Evolutionary conservation across 2,329 filamentous ascomycete species (phyloP).

Genomic region (Aspergillus transmontanensis): DNA sequence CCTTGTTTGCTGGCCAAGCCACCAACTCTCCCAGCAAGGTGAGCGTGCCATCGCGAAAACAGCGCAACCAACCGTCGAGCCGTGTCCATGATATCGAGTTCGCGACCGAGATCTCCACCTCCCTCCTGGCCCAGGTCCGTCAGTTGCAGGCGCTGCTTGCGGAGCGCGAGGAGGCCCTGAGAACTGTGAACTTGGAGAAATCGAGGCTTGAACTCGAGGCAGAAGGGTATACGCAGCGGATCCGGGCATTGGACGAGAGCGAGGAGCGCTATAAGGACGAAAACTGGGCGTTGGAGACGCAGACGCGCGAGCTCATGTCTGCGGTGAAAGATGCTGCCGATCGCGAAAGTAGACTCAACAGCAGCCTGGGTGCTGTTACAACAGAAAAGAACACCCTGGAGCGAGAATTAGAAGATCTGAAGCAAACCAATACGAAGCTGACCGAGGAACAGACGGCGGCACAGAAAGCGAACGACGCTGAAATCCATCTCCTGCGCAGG

Average conservation of each 20-base stretch:
- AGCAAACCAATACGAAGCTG: slow-evolving; percentile 75
- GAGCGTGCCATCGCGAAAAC: slow-evolving; percentile 80
- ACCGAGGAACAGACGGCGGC: slow-evolving; percentile 75
- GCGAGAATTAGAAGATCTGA: slow-evolving; percentile 88
- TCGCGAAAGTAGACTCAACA: slow-evolving; percentile 78
- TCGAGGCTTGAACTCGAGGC: slow-evolving; percentile 80
- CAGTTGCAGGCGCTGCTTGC: slow-evolving; percentile 82
- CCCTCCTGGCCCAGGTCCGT: slow-evolving; percentile 88
- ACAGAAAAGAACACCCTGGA: slow-evolving; percentile 77
- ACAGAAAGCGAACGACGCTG: slow-evolving; percentile 84
- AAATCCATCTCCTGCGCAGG: slow-evolving; percentile 80
- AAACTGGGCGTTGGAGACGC: slow-evolving; percentile 96
- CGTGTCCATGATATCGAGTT: slow-evolving; percentile 96
- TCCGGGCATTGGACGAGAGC: slow-evolving; percentile 85
- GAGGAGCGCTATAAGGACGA: slow-evolving; percentile 97
- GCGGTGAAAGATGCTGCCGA: slow-evolving; percentile 75
- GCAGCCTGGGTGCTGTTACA: slow-evolving; percentile 68
- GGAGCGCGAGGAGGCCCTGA: slow-evolving; percentile 85
- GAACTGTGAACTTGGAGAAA: slow-evolving; percentile 72
- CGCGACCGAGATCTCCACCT: slow-evolving; percentile 96
- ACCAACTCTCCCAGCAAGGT: slow-evolving; percentile 87
- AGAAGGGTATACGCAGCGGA: slow-evolving; percentile 75
- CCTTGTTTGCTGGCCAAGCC: slow-evolving; percentile 81
- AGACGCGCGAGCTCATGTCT: slow-evolving; percentile 79
- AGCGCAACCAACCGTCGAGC: slow-evolving; percentile 85